These are phyloP conservation scores for Cytospora schulzeri DNA, from an alignment of 2,329 filamentous ascomycete species.

Conservation along the genomic window DNA sequence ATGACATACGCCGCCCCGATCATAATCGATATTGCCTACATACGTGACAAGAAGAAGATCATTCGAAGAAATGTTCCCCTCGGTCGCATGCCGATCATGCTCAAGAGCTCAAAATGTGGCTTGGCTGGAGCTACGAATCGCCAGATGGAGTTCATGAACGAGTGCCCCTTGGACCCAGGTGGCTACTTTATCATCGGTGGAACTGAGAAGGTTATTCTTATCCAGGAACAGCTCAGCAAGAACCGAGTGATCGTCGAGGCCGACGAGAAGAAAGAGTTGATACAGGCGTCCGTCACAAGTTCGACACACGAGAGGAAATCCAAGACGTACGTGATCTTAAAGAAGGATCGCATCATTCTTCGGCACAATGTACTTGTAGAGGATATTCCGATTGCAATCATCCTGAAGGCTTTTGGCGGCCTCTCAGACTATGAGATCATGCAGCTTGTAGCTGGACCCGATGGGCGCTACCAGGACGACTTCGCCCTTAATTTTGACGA, in stretches of 20 bases:
- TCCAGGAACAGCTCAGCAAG: constrained; percentile 98
- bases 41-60: constrained; percentile 75
- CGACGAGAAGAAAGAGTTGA: constrained; percentile 86
- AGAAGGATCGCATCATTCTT: constrained; percentile 88
- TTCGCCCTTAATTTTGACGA: constrained; percentile 97
- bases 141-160: constrained; percentile 89
- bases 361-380: constrained; percentile 93
- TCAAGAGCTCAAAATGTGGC: constrained; percentile 92
- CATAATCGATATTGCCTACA: constrained; percentile 87
- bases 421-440: constrained; percentile 95
- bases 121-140: constrained; percentile 80
- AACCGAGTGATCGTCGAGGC: constrained; percentile 97
- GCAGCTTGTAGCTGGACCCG: constrained; percentile 83
- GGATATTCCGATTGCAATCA: constrained; percentile 90
- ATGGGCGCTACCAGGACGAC: constrained; percentile 88
- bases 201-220: constrained; percentile 97
- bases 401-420: constrained; percentile 90
- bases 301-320: constrained; percentile 97
- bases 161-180: constrained; percentile 93
- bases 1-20: constrained; percentile 98
- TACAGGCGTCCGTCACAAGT: constrained; percentile 94
- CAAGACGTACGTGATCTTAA: constrained; percentile 92
- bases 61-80: constrained; percentile 77
- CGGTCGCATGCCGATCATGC: constrained; percentile 93
- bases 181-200: constrained; percentile 98